These are phyloP conservation scores for Turritis glabra DNA, from an alignment of 345 rosid genomes.

Conservation along the genomic window DNA sequence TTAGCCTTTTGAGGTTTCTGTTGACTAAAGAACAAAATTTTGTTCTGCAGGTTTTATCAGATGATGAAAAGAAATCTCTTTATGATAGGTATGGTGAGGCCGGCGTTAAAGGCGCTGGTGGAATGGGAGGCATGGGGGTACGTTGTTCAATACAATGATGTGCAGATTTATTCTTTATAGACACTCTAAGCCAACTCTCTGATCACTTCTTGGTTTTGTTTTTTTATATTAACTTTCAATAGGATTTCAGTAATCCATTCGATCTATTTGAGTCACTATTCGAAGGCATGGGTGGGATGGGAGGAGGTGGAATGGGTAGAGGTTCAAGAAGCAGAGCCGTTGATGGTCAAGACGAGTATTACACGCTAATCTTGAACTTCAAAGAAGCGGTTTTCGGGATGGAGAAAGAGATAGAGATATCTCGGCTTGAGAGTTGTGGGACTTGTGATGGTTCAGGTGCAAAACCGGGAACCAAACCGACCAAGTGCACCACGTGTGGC, in stretches of 20 bases:
- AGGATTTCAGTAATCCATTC: conserved; percentile 97
- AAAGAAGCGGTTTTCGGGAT: conserved; percentile 96
- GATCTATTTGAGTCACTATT: conserved; percentile 90
- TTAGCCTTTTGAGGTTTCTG: neutral
- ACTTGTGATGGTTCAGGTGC: conserved; percentile 94
- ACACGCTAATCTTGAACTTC: conserved; percentile 70
- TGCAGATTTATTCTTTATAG: neutral
- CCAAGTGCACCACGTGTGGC: conserved; percentile 81
- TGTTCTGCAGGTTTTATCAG: conserved; percentile 50
- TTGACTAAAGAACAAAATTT: neutral
- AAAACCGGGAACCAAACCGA: conserved; percentile 79
- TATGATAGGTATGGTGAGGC: conserved; percentile 96
- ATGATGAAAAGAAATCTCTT: conserved; percentile 90
- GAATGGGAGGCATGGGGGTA: conserved; percentile 76
- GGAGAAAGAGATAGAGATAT: conserved; percentile 93
- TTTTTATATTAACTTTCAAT: conserved; percentile 1
- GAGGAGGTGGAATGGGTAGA: conserved; percentile 80
- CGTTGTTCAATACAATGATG: neutral
- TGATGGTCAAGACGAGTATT: conserved; percentile 95
- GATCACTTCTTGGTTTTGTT: conserved; percentile 9
- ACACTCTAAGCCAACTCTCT: conserved; percentile 6
- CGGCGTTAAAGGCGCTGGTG: conserved; percentile 84
- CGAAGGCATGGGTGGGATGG: conserved; percentile 88
- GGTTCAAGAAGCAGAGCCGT: conserved; percentile 74
- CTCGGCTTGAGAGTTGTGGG: conserved; percentile 80